Base-by-base conservation (phyloP, 1,139 yeast genomes). In the Geotrichum cucujoidarum region DNA sequence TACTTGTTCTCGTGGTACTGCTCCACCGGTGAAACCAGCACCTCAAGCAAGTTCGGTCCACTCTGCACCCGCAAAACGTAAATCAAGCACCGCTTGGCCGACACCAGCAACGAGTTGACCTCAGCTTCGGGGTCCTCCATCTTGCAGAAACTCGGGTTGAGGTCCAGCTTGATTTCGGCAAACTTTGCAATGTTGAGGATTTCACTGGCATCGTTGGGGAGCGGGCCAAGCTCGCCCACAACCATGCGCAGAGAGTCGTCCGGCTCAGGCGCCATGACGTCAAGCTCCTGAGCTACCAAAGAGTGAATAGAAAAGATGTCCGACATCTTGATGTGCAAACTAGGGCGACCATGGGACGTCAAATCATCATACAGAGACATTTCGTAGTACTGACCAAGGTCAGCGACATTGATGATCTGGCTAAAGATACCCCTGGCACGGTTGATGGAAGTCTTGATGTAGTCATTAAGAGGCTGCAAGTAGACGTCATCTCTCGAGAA, bases 41-140 rank as follows among this genome's bases (percentile, higher is more conserved):
- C 69, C 40, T 86, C 95, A 53, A 87, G 73, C 43, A 92, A 67
- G 52, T 82, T 84, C 2, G 77, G 73, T 20, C 88, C 88, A 38
- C 73, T 72, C 68, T 92, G 95, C 13, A 92, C 86, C 53, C 90
- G 79, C 53, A 90, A 78, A 57, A 90, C 80, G 60, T 88, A 89
- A 20, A 85, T 68, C 31, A 90, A 68, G 54, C 90, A 83, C 55
- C 95, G 73, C 63, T 92, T 92, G 0, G 87, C 88, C 58, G 89
- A 90, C 41, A 90, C 77, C 59, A 85, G 71, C 30, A 88, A 67
- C 2, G 83, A 71, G 55, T 60, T 67, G 42, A 57, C 61, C 42
- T 64, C 76, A 18, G 68, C 68, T 47, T 60, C 66, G 4, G 71
- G 67, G 43, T 72, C 70, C 18, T 69, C 70, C 8, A 69, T 65